phyloP scores from a whole-genome alignment of 177 flowering plant species.

The Tripterygium wilfordii region DNA sequence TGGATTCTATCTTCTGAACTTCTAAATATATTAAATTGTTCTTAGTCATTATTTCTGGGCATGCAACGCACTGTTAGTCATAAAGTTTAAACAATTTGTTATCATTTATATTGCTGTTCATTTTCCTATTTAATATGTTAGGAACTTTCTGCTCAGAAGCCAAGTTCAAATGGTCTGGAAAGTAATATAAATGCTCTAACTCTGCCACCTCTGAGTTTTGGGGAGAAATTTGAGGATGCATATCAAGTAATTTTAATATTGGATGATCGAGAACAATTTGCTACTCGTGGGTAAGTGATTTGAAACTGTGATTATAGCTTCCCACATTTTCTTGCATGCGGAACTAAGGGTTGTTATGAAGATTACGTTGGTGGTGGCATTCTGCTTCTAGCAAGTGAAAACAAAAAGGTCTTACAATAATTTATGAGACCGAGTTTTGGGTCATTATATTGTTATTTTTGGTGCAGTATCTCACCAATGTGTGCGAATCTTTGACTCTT shows the following conservation, averaged over 20 bases:
- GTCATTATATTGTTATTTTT: neutral
- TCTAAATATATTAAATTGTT: no score
- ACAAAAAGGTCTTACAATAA: no score
- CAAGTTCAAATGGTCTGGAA: conserved; percentile 17
- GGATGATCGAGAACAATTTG: conserved; percentile 90
- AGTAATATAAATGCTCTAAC: conserved; percentile 29
- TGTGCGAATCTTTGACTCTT: neutral
- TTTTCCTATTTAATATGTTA: conserved; percentile 12
- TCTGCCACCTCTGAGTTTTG: conserved; percentile 67
- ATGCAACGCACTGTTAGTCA: no score
- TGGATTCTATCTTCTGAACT: no score
- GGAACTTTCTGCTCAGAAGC: conserved; percentile 21
- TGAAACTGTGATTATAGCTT: neutral
- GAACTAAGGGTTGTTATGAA: no score
- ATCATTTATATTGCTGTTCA: neutral
- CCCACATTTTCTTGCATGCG: no score
- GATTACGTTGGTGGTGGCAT: no score
- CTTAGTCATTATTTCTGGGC: no score
- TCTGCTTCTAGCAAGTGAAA: no score
- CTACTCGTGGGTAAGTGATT: conserved; percentile 56
- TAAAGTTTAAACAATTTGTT: no score
- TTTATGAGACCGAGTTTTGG: no score
- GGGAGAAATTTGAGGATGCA: conserved; percentile 74
- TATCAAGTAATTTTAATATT: conserved; percentile 79
- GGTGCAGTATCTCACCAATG: neutral